These are phyloP conservation scores for Sporothrix schenckii DNA, from an alignment of 2,329 filamentous ascomycete species.

Conservation along the genomic window DNA sequence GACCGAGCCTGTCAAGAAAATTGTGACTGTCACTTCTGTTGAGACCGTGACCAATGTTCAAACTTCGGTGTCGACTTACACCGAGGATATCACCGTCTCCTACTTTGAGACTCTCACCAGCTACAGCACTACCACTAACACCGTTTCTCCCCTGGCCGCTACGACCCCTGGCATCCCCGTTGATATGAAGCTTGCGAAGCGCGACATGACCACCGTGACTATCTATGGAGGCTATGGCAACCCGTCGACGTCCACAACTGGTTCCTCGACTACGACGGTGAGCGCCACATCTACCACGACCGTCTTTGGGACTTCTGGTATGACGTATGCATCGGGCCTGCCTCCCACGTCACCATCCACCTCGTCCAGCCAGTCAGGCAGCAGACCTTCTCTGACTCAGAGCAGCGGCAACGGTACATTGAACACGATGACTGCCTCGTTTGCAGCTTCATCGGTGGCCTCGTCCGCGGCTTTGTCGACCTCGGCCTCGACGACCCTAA, in stretches of 20 bases:
- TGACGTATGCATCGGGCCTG: conserved; percentile 7
- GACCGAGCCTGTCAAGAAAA: background rate
- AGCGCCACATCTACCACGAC: conserved; percentile 22
- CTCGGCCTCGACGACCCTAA: background rate
- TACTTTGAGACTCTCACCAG: background rate
- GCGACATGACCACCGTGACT: conserved; percentile 27
- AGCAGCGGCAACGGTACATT: conserved; percentile 15
- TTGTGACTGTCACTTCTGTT: background rate
- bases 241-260: conserved; percentile 14
- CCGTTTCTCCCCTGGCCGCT: background rate
- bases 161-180: background rate
- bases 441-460: background rate
- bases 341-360: background rate
- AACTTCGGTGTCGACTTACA: background rate
- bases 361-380: background rate
- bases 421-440: background rate
- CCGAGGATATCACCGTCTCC: background rate
- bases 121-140: background rate
- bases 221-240: conserved; percentile 21
- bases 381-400: background rate
- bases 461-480: background rate
- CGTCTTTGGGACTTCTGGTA: background rate
- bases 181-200: background rate
- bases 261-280: conserved; percentile 8
- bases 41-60: background rate